Percentiles rank a stretch among this genome's conserved stretches.
Conservation (phyloP, 768 basidiomycete species). For the Psilocybe cubensis region DNA sequence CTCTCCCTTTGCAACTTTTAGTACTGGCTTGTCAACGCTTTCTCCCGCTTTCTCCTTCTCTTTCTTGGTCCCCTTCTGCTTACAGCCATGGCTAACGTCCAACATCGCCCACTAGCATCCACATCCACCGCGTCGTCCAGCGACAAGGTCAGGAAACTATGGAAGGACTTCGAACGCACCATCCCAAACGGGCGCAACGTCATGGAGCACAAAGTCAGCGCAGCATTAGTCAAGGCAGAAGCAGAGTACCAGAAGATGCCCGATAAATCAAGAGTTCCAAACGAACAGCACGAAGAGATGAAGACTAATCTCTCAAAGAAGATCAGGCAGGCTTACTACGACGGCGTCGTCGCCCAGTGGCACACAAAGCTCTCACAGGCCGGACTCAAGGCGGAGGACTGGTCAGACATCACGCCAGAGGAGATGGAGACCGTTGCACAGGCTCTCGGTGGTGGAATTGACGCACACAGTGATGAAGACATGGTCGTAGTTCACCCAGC, state of each 20-base stretch:
- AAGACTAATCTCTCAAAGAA: slow-evolving; percentile 28
- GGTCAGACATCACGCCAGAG: slow-evolving; percentile 43
- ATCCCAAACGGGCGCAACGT: slow-evolving; percentile 8
- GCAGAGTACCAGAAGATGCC: slow-evolving; percentile 32
- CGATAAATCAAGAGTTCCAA: slow-evolving; percentile 19
- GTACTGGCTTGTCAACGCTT: slow-evolving; percentile 35
- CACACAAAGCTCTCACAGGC: slow-evolving; percentile 34
- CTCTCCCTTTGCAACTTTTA: slow-evolving; percentile 30
- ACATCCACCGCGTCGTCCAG: slow-evolving; percentile 11
- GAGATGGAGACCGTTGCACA: slow-evolving; percentile 39
- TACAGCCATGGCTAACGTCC: slow-evolving; percentile 22
- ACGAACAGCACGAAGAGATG: slow-evolving; percentile 31
- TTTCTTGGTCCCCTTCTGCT: slow-evolving; percentile 11
- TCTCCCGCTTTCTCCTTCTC: slow-evolving; percentile 20
- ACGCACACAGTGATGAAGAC: slow-evolving; percentile 36
- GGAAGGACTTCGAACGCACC: slow-evolving; percentile 21
- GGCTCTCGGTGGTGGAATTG: slow-evolving; percentile 38
- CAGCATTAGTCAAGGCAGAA: slow-evolving; percentile 28
- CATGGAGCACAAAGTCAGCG: slow-evolving; percentile 20
- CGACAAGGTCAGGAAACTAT: slow-evolving; percentile 20
- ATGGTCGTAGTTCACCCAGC: slow-evolving; percentile 13
- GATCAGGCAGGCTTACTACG: slow-evolving; percentile 35
- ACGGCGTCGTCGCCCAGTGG: slow-evolving; percentile 44
- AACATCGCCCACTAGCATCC: slow-evolving; percentile 19
- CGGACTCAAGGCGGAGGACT: slow-evolving; percentile 43